phyloP scores from a whole-genome alignment of 2,329 filamentous ascomycete species.

The Colletotrichum tabaci region DNA sequence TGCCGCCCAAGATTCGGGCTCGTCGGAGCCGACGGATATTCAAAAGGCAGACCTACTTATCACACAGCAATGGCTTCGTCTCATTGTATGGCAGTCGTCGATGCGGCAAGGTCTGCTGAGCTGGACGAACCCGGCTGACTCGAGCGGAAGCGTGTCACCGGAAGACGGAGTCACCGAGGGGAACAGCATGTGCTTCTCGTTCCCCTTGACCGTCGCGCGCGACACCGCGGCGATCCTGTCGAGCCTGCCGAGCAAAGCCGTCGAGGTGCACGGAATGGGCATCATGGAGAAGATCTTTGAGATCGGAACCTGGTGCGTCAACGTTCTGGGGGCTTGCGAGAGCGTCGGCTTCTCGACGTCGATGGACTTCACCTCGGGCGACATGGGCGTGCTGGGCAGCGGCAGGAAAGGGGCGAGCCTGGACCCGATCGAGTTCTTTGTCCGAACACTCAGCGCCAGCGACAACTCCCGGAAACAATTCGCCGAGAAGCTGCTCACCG shows the following conservation, averaged over 20 bases:
- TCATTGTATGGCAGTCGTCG: conserved; percentile 81
- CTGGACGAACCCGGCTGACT: conserved; percentile 52
- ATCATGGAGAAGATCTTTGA: conserved; percentile 67
- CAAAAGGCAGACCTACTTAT: conserved; percentile 79
- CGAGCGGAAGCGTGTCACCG: conserved; percentile 27
- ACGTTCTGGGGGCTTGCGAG: conserved; percentile 57
- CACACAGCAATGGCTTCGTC: conserved; percentile 79
- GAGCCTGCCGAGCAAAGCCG: conserved; percentile 56
- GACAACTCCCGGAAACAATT: conserved; percentile 61
- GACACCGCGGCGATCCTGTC: conserved; percentile 65
- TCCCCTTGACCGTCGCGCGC: conserved; percentile 73
- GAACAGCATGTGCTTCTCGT: conserved; percentile 71
- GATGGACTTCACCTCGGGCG: conserved; percentile 52
- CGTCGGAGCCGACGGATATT: conserved; percentile 68
- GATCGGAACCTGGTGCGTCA: conserved; percentile 61
- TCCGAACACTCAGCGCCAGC: conserved; percentile 59
- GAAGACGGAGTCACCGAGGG: conserved; percentile 19
- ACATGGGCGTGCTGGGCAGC: conserved; percentile 51
- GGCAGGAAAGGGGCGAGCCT: conserved; percentile 52
- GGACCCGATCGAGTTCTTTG: conserved; percentile 61
- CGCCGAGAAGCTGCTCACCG: conserved; percentile 59
- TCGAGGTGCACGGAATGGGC: conserved; percentile 65
- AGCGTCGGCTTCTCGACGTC: conserved; percentile 44
- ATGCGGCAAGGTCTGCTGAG: conserved; percentile 77
- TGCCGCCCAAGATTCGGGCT: conserved; percentile 30